phyloP scores from a whole-genome alignment of 2,329 filamentous ascomycete genomes.

The Zopfia rhizophila region DNA sequence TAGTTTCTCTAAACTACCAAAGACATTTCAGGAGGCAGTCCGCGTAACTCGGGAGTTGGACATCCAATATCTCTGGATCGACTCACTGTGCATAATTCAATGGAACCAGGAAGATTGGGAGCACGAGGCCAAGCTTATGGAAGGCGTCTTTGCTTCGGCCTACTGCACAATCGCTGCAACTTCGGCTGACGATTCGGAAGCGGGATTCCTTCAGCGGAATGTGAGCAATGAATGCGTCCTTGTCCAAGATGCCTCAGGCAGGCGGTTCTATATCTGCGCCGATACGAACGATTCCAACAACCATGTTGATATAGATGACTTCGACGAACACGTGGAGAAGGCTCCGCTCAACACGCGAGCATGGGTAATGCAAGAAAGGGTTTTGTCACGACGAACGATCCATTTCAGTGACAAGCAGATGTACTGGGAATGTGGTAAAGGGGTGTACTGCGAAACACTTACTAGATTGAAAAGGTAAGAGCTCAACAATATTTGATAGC shows the following conservation, averaged over 20 bases:
- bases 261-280: slow-evolving; percentile 13
- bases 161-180: slow-evolving; percentile 15
- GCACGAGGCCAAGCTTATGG: slow-evolving; percentile 7
- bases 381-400: slow-evolving; percentile 2
- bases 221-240: slow-evolving; percentile 7
- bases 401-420: slow-evolving; percentile 1
- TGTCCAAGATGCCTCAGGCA: slow-evolving; percentile 10
- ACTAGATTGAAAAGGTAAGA: no score
- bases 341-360: slow-evolving; percentile 7
- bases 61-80: slow-evolving; percentile 32
- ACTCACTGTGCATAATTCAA: no score
- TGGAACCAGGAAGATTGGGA: slow-evolving; percentile 9
- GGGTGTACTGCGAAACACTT: no score
- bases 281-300: slow-evolving; percentile 14
- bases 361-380: slow-evolving; percentile 9
- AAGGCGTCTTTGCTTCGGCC: slow-evolving; percentile 9
- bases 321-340: no score
- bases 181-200: slow-evolving; percentile 8
- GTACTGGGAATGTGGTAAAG: slow-evolving; percentile 9
- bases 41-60: slow-evolving; percentile 15
- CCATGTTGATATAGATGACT: no score
- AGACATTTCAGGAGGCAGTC: slow-evolving; percentile 31
- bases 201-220: slow-evolving; percentile 12
- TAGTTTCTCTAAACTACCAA: slow-evolving; percentile 23
- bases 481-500: no score